Conservation (phyloP, 345 rosid genomes). For the Rubroshorea leprosula region DNA sequence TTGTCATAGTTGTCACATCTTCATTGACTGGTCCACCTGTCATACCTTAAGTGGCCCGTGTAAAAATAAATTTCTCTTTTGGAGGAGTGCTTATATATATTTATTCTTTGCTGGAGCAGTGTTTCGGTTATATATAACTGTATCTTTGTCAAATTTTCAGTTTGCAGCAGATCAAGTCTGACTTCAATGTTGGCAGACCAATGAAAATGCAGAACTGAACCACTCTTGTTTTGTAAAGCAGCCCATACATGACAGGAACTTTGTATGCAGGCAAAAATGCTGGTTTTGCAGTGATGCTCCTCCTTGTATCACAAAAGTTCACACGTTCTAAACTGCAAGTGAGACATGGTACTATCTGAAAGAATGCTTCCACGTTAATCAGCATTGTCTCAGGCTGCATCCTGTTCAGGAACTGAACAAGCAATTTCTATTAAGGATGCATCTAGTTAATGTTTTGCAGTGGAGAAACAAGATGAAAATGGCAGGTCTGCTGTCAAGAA, state of each 20-base stretch:
- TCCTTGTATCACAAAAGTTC: neutral
- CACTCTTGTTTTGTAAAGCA: neutral
- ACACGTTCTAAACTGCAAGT: neutral
- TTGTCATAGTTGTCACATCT: neutral
- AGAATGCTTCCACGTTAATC: neutral
- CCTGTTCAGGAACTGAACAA: neutral
- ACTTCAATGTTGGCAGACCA: neutral
- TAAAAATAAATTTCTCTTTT: neutral
- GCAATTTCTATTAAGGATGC: too few relatives aligned
- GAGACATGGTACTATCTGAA: neutral
- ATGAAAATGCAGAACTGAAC: neutral
- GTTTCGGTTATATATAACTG: neutral
- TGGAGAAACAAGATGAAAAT: too few relatives aligned
- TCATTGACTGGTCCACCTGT: neutral
- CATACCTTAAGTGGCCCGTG: neutral
- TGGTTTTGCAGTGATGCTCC: neutral
- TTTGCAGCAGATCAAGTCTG: neutral
- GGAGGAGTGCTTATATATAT: neutral
- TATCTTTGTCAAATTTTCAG: neutral
- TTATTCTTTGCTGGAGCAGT: neutral
- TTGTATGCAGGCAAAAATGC: neutral
- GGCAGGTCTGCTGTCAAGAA: too few relatives aligned
- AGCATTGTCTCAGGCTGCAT: neutral
- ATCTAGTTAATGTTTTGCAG: too few relatives aligned
- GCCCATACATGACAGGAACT: neutral